Evolutionary conservation across 345 rosid species (phyloP).

Genomic region (Salix caprea): DNA sequence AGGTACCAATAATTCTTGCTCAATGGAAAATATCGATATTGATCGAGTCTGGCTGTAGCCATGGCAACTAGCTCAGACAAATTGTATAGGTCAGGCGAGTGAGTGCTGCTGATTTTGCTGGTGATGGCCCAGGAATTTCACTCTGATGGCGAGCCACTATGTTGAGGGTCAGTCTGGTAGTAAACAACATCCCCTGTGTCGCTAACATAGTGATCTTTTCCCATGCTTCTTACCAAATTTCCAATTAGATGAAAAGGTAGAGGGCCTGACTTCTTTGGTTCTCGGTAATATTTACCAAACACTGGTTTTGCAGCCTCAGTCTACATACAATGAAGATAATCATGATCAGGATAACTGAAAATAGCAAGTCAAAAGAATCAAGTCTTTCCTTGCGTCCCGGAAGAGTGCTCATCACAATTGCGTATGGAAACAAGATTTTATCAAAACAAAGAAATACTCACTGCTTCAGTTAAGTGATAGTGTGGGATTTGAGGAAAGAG

Average conservation of each 20-base stretch:
- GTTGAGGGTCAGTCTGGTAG: conserved; percentile 56
- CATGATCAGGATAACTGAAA: not conserved
- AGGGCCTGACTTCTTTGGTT: conserved; percentile 61
- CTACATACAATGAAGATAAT: conserved; percentile 24
- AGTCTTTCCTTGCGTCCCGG: not conserved
- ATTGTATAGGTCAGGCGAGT: not conserved
- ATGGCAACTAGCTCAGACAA: not conserved
- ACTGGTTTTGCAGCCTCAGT: conserved; percentile 64
- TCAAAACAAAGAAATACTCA: conserved; percentile 22
- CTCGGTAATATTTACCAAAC: conserved; percentile 75
- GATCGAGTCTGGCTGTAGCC: not conserved
- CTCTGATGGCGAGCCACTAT: conserved; percentile 2
- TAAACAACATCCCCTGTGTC: conserved; percentile 69
- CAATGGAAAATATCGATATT: not conserved
- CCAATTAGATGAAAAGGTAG: conserved; percentile 60
- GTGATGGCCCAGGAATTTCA: not conserved
- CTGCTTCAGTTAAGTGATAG: conserved; percentile 75
- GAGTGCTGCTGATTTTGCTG: not conserved
- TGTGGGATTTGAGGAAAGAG: conserved; percentile 94
- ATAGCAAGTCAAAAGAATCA: not conserved
- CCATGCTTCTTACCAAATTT: conserved; percentile 46
- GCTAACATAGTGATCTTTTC: conserved; percentile 69
- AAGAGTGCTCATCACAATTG: not conserved
- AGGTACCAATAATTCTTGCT: not conserved
- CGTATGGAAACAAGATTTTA: not conserved